Evolutionary conservation across 441 rosid genomes (phyloP), one percentile per base, ranked within the genome.

Genomic region (Capsella rubella): DNA sequence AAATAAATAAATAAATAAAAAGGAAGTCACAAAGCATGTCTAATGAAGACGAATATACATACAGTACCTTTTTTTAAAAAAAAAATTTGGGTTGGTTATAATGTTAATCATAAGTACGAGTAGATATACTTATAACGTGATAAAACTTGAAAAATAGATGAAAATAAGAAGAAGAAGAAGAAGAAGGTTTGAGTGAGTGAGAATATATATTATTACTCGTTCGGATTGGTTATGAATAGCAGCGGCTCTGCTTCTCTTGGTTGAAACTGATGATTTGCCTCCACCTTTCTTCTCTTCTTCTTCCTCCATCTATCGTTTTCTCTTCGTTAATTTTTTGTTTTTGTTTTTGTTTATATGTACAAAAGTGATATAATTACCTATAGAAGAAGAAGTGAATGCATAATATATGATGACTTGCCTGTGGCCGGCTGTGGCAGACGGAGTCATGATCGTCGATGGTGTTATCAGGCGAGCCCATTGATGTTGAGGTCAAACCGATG

Each of bases 181-280:
- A 39, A 14, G 4, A 15, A 37, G 50, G 53, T 32, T 39, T 8
- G 8, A 56, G 7, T 39, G 42, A 50, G 50, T 43, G 4, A 25
- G 25, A 21, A 21, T 21, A 21, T 21, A 21, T 21, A 21, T 21
- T 1, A 21, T 5, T 87, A 95, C 99, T 13, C 99, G 89, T 84
- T 95, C 99, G 46, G 98, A 92, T 80, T 92, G 99, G 84, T 92
- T 95, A 77, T 95, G 99, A 76, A 95, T 82, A 31, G 95, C 98
- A 28, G 98, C 98, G 69, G 99, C 97, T 57, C 98, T 79, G 71
- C 93, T 87, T 79, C 97, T 83, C 78, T 85, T 92, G 1, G 90
- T 90, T 37, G 92, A 87, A 55, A 76, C 79, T 15, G 93, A 84
- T 13, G 93, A 90, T 80, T 91, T 90, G 12, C 82, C 77, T 12